Conservation (phyloP, 1,139 yeast species). For the Pichia sp. region DNA sequence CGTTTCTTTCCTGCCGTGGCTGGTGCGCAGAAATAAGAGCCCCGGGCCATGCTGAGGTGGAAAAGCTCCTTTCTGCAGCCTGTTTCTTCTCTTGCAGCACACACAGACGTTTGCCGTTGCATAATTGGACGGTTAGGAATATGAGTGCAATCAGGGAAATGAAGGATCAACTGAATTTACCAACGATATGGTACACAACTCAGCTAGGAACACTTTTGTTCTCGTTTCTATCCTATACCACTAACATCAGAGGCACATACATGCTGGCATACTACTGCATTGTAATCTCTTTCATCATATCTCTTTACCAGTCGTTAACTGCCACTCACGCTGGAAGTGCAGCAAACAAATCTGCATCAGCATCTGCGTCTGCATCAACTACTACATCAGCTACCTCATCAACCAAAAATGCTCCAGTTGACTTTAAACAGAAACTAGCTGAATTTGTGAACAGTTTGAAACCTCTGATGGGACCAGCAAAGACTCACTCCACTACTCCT, state of each 20-base stretch:
- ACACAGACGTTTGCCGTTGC: too few species aligned
- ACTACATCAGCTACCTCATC: background rate
- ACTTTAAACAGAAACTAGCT: slow-evolving; percentile 50
- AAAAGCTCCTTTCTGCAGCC: too few species aligned
- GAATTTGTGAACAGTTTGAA: slow-evolving; percentile 48
- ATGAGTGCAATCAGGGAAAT: background rate
- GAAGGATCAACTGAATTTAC: slow-evolving; percentile 34
- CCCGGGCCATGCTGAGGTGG: too few species aligned
- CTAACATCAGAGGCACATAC: slow-evolving; percentile 48
- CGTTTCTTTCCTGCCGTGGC: too few species aligned
- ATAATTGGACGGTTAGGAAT: too few species aligned
- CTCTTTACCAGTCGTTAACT: slow-evolving; percentile 46
- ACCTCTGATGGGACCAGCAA: slow-evolving; percentile 38
- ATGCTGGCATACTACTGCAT: slow-evolving; percentile 57
- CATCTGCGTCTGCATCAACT: background rate
- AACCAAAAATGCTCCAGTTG: background rate
- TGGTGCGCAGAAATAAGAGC: too few species aligned
- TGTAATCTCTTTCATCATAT: slow-evolving; percentile 68
- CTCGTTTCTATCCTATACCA: slow-evolving; percentile 46
- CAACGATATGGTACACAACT: slow-evolving; percentile 64
- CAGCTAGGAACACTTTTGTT: slow-evolving; percentile 60
- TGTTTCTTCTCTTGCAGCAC: too few species aligned
- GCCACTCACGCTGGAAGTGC: too few species aligned
- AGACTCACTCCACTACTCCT: slow-evolving; percentile 58
- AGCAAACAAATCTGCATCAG: background rate